A percentile compares a stretch with the other conserved stretches of the same genome.
Conservation (phyloP, 2,329 filamentous ascomycete genomes). For the Epichloe typhina region DNA sequence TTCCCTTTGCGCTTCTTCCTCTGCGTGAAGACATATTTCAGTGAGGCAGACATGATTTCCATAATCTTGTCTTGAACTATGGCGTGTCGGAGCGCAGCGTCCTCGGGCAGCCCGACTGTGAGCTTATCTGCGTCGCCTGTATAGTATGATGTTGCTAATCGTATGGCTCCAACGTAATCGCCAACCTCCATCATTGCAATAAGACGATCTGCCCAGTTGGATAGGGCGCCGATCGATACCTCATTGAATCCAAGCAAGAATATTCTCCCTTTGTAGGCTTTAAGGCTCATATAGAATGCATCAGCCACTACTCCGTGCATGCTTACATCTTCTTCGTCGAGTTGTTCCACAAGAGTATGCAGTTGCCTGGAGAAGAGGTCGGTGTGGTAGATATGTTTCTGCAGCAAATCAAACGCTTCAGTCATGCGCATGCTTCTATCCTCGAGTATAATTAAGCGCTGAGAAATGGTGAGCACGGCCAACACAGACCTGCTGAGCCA, state of each 20-base stretch:
- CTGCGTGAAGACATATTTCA: slow-evolving; percentile 76
- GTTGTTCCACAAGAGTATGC: slow-evolving; percentile 69
- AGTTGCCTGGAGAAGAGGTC: slow-evolving; percentile 86
- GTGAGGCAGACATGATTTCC: slow-evolving; percentile 84
- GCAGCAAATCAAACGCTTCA: slow-evolving; percentile 82
- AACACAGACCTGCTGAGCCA: slow-evolving; percentile 93
- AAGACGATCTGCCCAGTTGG: slow-evolving; percentile 92
- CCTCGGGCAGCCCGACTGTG: slow-evolving; percentile 84
- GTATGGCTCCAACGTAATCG: slow-evolving; percentile 87
- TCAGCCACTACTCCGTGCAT: slow-evolving; percentile 96
- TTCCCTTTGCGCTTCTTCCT: slow-evolving; percentile 33
- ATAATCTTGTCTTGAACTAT: slow-evolving; percentile 81
- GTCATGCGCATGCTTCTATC: slow-evolving; percentile 82
- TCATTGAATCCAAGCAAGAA: slow-evolving; percentile 94
- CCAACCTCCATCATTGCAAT: slow-evolving; percentile 92
- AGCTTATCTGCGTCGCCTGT: slow-evolving; percentile 84
- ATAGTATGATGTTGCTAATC: slow-evolving; percentile 84
- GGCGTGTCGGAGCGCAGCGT: slow-evolving; percentile 58
- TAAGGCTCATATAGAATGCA: slow-evolving; percentile 96
- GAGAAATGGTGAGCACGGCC: slow-evolving; percentile 84
- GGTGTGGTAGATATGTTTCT: slow-evolving; percentile 83
- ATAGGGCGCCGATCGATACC: slow-evolving; percentile 76
- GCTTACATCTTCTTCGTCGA: slow-evolving; percentile 74
- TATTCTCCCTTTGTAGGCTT: slow-evolving; percentile 82
- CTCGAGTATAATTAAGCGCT: slow-evolving; percentile 83